Evolutionary conservation across 352 stramenopile genomes (phyloP).

Genomic region (Phytophthora tentaculata): DNA sequence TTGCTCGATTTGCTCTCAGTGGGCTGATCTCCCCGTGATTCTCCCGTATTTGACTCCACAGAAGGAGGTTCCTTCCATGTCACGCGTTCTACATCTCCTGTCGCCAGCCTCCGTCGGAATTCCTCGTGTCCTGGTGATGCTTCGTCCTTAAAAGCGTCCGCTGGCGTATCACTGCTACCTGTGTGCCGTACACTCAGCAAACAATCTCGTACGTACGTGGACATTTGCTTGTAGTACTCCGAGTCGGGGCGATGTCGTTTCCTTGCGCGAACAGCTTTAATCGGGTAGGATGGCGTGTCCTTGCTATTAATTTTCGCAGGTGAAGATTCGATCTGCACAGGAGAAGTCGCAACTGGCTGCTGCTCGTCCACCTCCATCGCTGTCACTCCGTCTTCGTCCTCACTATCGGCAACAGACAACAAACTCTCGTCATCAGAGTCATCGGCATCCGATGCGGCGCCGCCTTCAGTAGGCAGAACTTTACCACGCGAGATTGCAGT

Average conservation of each 20-base stretch:
- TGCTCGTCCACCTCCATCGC: conserved; percentile 43
- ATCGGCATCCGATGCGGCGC: conserved; percentile 46
- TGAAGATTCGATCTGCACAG: conserved; percentile 17
- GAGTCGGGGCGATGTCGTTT: conserved; percentile 87
- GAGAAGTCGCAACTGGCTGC: conserved; percentile 22
- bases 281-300: conserved; percentile 51
- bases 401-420: conserved; percentile 67
- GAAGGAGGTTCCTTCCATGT: conserved; percentile 74
- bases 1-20: conserved; percentile 33
- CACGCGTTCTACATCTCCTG: conserved; percentile 75
- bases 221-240: conserved; percentile 87
- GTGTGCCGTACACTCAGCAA: conserved; percentile 78
- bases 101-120: conserved; percentile 72
- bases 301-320: conserved; percentile 22
- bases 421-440: conserved; percentile 81
- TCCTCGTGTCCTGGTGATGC: conserved; percentile 51
- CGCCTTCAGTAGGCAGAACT: conserved; percentile 53
- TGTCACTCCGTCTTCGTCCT: conserved; percentile 50
- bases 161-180: conserved; percentile 35
- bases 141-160: conserved; percentile 61
- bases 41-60: conserved; percentile 24
- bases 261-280: conserved; percentile 73
- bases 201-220: conserved; percentile 83
- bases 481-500: conserved; percentile 76
- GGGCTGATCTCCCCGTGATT: conserved; percentile 14